A percentile compares a stretch with the other conserved stretches of the same genome.
Conservation (phyloP, 495 filamentous ascomycete genomes). For the Echria macrotheca region DNA sequence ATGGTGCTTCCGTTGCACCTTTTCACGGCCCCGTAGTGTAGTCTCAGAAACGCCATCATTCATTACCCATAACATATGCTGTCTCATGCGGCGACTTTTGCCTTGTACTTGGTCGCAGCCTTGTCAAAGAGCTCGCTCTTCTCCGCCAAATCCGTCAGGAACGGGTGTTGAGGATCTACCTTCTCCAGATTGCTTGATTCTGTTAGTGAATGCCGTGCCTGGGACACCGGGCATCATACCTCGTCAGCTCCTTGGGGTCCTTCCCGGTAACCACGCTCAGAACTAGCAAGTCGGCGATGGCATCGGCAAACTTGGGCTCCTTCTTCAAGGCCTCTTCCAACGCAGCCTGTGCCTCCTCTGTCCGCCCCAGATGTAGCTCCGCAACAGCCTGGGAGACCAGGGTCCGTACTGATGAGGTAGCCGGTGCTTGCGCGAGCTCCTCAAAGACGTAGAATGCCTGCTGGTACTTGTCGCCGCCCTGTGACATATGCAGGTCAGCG, state of each 20-base stretch:
- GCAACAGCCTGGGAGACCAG: constrained; percentile 85
- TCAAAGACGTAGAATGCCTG: constrained; percentile 97
- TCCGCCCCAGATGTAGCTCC: constrained; percentile 83
- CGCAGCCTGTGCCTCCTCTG: constrained; percentile 84
- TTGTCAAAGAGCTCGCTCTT: constrained; percentile 76
- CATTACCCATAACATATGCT: not conserved
- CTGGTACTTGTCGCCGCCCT: constrained; percentile 96
- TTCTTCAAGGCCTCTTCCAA: constrained; percentile 72
- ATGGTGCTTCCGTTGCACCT: too few relatives aligned
- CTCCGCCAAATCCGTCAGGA: constrained; percentile 64
- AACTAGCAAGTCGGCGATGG: constrained; percentile 77
- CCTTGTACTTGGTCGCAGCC: constrained; percentile 69
- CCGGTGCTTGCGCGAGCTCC: constrained; percentile 83
- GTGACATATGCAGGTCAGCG: constrained; percentile 3
- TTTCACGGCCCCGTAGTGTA: too few relatives aligned
- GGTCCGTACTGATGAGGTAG: constrained; percentile 58
- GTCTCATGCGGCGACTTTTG: constrained; percentile 55
- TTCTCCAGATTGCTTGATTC: constrained; percentile 51
- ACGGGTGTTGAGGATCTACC: constrained; percentile 54
- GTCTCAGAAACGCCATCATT: not conserved
- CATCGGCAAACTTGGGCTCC: constrained; percentile 62
- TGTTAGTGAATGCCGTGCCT: not conserved
- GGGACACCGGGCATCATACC: constrained; percentile 39
- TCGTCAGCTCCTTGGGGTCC: constrained; percentile 52
- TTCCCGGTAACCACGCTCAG: constrained; percentile 70